A percentile compares a stretch with the other conserved stretches of the same genome.
Conservation (phyloP, 441 rosid genomes). For the Populus hybrid region DNA sequence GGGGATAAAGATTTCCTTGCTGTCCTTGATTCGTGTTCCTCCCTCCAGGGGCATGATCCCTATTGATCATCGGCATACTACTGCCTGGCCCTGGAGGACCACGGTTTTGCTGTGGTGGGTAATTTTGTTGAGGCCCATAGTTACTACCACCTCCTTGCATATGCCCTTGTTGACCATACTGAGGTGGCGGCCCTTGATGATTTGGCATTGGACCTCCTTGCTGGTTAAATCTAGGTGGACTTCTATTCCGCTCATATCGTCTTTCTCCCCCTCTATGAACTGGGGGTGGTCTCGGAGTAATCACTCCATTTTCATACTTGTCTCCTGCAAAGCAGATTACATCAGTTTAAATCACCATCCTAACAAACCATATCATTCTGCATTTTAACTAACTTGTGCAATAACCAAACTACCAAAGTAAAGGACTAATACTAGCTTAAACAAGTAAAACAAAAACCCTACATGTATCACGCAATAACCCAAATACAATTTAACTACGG, state of each 20-base stretch:
- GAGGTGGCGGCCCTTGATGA: conserved; percentile 12
- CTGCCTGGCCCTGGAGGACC: conserved; percentile 27
- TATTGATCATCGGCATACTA: conserved; percentile 23
- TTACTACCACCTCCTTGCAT: conserved; percentile 47
- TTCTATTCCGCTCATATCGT: conserved; percentile 38
- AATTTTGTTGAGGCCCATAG: conserved; percentile 36
- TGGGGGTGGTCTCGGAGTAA: conserved; percentile 84
- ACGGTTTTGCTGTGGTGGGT: conserved; percentile 35
- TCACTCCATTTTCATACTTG: conserved; percentile 78
- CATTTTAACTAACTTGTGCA: neutral
- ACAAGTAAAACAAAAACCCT: neutral
- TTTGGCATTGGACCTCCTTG: conserved; percentile 23
- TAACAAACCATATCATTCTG: neutral
- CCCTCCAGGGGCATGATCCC: neutral
- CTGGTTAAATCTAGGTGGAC: conserved; percentile 31
- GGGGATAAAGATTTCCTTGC: too few relatives aligned
- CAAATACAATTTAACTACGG: neutral
- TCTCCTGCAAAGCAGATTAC: conserved; percentile 48
- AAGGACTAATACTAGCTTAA: neutral
- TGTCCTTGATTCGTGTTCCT: conserved; percentile 6
- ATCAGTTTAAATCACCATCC: neutral
- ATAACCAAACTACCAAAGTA: neutral
- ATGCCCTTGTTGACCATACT: conserved; percentile 35
- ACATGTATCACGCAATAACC: too few relatives aligned
- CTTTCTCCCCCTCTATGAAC: conserved; percentile 42